Evolutionary conservation across 2,329 filamentous ascomycete genomes (phyloP).

Genomic region (Aspergillus viridinutans): DNA sequence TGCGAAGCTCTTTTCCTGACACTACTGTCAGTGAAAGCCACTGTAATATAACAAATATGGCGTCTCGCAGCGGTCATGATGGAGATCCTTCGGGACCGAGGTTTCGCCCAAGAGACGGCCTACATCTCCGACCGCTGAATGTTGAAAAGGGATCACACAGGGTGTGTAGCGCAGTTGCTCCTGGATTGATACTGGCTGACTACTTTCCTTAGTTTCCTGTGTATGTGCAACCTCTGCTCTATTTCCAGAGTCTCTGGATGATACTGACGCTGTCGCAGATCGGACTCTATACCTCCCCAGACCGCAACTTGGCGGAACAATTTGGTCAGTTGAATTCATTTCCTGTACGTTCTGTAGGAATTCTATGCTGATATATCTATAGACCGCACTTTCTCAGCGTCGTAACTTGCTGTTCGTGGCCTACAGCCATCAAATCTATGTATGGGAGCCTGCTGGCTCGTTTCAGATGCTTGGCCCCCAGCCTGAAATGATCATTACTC

Average conservation of each 20-base stretch:
- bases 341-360: background rate
- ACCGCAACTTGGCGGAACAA: constrained; percentile 43
- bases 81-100: constrained; percentile 4
- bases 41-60: constrained; percentile 14
- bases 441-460: constrained; percentile 42
- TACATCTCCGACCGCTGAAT: constrained; percentile 27
- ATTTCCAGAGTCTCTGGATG: background rate
- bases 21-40: background rate
- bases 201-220: constrained; percentile 11
- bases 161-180: constrained; percentile 24
- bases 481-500: constrained; percentile 41
- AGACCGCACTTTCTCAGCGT: constrained; percentile 45
- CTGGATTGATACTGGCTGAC: constrained; percentile 6
- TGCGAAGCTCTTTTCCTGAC: background rate
- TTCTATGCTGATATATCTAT: constrained; percentile 3
- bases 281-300: constrained; percentile 26
- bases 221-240: constrained; percentile 7
- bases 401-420: constrained; percentile 47
- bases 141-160: constrained; percentile 29
- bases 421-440: constrained; percentile 37
- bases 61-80: constrained; percentile 10
- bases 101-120: constrained; percentile 18
- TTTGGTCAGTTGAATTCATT: constrained; percentile 27
- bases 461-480: constrained; percentile 36
- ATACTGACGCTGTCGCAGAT: constrained; percentile 15